Evolutionary conservation across 169 alveolate genomes (phyloP), one percentile per base, ranked within the genome.

Genomic region (Cryptosporidium sp.): DNA sequence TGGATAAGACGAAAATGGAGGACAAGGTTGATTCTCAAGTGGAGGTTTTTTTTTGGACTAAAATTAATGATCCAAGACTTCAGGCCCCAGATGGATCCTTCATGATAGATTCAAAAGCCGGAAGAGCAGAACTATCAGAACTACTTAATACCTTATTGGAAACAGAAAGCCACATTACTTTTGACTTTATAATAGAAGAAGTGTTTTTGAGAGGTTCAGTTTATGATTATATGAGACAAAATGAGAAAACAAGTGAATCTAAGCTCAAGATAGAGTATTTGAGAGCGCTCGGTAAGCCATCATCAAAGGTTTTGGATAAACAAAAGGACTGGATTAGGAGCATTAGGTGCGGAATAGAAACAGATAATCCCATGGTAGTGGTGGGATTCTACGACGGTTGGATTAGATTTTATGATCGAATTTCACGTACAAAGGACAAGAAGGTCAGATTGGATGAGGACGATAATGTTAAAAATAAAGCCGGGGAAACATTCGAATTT

Each of bases 241-340:
- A 21, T 62, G 67, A 59, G 29, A 80, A 65, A 29, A 80, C 89
- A 6, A 80, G 89, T 12, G 89, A 80, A 65, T 59, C 75, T 1
- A 61, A 41, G 14, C 70, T 80, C 10, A 80, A 39, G 14, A 65
- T 80, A 61, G 89, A 80, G 12, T 80, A 80, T 26, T 9, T 80
- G 3, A 59, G 23, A 18, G 45, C 89, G 6, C 1, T 80, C 5
- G 65, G 74, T 6, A 80, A 65, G 31, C 89, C 89, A 3, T 41
- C 41, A n/a, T 10, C 45, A 65, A 67, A 45, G 18, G 14, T 41
- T 62, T 21, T 67, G 18, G 89, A 80, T 50, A 65, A 80, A 14
- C 55, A 61, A 21, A 62, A 62, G 29, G 89, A 80, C 41, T 80
- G 89, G 89, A 80, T 80, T 14, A 59, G 89, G n/a, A 80, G 75